Conservation (phyloP, 805 yeast species). For the Nakazawaea anatomiae region DNA sequence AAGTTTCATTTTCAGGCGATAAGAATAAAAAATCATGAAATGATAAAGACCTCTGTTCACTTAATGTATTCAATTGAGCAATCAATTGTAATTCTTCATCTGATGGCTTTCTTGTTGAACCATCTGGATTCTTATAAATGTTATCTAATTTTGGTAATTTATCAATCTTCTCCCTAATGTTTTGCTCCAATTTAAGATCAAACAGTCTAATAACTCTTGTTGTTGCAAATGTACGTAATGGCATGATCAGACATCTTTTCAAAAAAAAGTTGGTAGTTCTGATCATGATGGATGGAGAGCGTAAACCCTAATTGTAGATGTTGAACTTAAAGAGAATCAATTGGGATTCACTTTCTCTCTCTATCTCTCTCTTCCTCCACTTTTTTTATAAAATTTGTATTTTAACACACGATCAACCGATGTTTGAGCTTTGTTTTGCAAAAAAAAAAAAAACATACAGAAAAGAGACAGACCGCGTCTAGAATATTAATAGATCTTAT, state of each 20-base stretch:
- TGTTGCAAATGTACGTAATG: neutral
- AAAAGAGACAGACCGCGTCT: no score
- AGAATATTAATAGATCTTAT: no score
- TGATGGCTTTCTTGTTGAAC: slow-evolving; percentile 61
- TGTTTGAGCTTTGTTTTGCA: no score
- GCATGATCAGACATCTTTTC: no score
- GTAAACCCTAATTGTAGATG: no score
- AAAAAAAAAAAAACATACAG: no score
- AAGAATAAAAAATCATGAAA: slow-evolving; percentile 38
- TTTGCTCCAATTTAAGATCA: slow-evolving; percentile 49
- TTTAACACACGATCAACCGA: no score
- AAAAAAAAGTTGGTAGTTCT: neutral
- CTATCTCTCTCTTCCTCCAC: no score
- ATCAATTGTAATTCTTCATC: slow-evolving; percentile 69
- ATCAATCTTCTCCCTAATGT: slow-evolving; percentile 56
- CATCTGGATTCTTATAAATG: slow-evolving; percentile 71
- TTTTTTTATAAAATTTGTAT: no score
- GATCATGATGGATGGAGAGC: neutral
- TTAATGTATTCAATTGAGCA: slow-evolving; percentile 62
- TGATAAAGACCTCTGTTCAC: slow-evolving; percentile 50
- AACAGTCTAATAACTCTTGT: slow-evolving; percentile 12
- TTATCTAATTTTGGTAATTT: slow-evolving; percentile 58
- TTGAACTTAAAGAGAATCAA: no score
- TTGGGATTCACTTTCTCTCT: no score
- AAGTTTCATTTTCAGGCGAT: slow-evolving; percentile 45